Percentiles rank a stretch among this genome's conserved stretches.
phyloP scores from a whole-genome alignment of 805 yeast species.

The Saccharomycopsis sp. region DNA sequence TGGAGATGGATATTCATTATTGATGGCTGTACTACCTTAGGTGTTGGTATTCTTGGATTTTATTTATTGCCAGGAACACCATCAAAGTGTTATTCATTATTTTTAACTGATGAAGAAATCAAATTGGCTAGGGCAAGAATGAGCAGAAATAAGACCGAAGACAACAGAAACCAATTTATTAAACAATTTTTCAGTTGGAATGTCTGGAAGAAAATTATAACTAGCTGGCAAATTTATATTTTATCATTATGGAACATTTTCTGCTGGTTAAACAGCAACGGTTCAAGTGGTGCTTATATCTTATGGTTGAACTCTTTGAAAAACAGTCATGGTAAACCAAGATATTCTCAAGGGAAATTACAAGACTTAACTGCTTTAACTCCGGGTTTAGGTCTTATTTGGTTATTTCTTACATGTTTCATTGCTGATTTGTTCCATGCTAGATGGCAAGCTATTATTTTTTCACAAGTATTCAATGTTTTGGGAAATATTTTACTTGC shows the following conservation, averaged over 20 bases:
- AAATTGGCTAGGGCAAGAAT: conserved; percentile 42
- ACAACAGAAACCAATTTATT: neutral
- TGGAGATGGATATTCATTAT: conserved; percentile 31
- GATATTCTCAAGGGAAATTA: conserved; percentile 37
- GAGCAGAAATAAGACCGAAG: conserved; percentile 24
- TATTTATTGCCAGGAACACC: conserved; percentile 59
- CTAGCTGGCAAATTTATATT: conserved; percentile 50
- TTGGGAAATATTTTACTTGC: conserved; percentile 49
- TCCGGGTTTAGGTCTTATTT: conserved; percentile 51
- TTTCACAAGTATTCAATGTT: conserved; percentile 47
- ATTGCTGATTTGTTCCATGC: conserved; percentile 44
- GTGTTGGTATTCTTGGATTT: conserved; percentile 40
- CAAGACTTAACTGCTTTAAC: conserved; percentile 50
- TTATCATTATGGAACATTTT: conserved; percentile 48
- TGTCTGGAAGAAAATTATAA: conserved; percentile 47
- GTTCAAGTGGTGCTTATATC: conserved; percentile 47
- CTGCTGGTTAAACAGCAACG: conserved; percentile 58
- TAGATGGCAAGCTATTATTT: conserved; percentile 46
- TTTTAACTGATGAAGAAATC: conserved; percentile 52
- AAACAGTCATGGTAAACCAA: conserved; percentile 21
- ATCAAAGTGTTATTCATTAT: conserved; percentile 48
- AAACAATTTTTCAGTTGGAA: conserved; percentile 30
- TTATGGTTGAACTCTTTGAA: conserved; percentile 52
- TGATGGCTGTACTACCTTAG: conserved; percentile 35
- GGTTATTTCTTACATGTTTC: conserved; percentile 37